Conservation (phyloP, 768 basidiomycete species). For the Mycena indigotica region DNA sequence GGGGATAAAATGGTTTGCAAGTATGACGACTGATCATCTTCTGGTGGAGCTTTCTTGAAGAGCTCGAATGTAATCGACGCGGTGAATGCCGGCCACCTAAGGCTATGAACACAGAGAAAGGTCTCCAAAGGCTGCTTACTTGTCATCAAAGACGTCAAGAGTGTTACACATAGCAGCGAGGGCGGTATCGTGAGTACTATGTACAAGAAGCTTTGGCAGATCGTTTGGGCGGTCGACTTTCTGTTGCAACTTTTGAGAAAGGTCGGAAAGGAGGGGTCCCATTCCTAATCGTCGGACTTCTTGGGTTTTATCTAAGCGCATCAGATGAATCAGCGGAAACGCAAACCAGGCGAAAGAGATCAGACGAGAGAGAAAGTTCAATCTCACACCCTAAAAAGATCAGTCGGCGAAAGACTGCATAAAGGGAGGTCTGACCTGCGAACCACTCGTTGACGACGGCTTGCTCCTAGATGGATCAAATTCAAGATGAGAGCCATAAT, state of each 20-base stretch:
- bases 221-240: constrained; percentile 52
- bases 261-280: constrained; percentile 71
- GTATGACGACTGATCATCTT: constrained; percentile 19
- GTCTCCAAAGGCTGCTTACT: constrained; percentile 39
- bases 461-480: constrained; percentile 50
- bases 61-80: constrained; percentile 76
- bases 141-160: constrained; percentile 72
- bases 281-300: constrained; percentile 77
- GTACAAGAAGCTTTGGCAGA: constrained; percentile 64
- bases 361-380: constrained; percentile 15
- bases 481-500: background rate
- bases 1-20: constrained; percentile 47
- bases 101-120: background rate
- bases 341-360: constrained; percentile 5
- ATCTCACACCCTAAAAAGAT: constrained; percentile 44
- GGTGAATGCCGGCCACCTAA: constrained; percentile 76
- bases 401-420: constrained; percentile 13
- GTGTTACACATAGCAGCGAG: constrained; percentile 65
- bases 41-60: constrained; percentile 45
- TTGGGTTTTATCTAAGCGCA: constrained; percentile 60
- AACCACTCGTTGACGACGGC: constrained; percentile 84
- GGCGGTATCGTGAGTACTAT: constrained; percentile 73
- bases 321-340: constrained; percentile 3
- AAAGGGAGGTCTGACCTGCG: constrained; percentile 42
- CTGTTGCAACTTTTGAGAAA: constrained; percentile 62